A percentile compares a stretch with the other conserved stretches of the same genome.
Evolutionary conservation across 2,329 filamentous ascomycete species (phyloP).

Genomic region (Diaporthe citrichinensis): DNA sequence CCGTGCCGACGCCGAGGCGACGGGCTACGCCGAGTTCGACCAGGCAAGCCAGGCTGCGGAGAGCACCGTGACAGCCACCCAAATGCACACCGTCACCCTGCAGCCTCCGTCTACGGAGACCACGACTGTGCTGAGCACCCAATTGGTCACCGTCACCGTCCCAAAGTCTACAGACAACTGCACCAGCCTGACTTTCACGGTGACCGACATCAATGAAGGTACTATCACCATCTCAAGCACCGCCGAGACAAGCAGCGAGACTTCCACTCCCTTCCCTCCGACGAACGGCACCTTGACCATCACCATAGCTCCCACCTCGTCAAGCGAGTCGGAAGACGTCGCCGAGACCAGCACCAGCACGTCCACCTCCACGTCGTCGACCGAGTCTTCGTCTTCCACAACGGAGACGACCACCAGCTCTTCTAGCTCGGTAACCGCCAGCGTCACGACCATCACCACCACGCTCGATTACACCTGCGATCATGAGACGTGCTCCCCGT

Average conservation of each 20-base stretch:
- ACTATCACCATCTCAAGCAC: too few species aligned
- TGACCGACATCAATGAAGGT: too few species aligned
- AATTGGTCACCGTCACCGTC: neutral
- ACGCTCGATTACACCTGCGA: neutral
- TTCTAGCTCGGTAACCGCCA: neutral
- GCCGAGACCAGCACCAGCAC: too few species aligned
- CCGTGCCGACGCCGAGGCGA: neutral
- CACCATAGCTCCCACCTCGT: neutral
- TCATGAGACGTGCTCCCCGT: neutral
- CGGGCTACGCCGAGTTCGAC: neutral
- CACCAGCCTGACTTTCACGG: neutral
- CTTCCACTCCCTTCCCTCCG: neutral
- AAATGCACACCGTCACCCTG: neutral
- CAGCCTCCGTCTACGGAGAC: neutral
- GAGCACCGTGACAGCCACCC: neutral
- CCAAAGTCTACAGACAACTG: neutral
- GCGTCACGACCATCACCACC: neutral
- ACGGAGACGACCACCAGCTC: neutral
- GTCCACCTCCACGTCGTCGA: neutral
- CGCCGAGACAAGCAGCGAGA: neutral
- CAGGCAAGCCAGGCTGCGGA: neutral
- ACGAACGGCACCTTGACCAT: neutral
- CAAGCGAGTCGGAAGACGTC: too few species aligned
- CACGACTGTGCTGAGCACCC: neutral
- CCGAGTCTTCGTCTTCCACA: neutral